Conservation (phyloP, 306 rosid species). For the Leucaena leucocephala region DNA sequence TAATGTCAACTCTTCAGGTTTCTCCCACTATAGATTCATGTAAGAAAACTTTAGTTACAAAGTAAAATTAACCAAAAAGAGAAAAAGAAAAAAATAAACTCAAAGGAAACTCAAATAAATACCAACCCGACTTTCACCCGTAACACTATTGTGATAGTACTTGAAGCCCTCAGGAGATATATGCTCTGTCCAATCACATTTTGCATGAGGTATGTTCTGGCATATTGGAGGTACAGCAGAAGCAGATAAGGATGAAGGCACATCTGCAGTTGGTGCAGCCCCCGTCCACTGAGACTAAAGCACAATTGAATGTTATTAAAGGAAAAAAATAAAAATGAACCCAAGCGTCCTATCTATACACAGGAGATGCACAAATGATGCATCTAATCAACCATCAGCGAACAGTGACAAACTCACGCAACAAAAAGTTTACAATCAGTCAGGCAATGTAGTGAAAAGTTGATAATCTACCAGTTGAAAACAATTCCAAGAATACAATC, state of each 20-base stretch:
- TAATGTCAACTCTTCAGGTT: conserved; percentile 71
- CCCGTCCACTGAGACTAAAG: conserved; percentile 72
- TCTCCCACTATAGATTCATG: conserved; percentile 82
- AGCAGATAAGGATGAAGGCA: conserved; percentile 62
- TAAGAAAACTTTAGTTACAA: conserved; percentile 34
- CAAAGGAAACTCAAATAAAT: conserved; percentile 32
- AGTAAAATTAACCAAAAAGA: background rate
- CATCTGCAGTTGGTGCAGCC: conserved; percentile 52
- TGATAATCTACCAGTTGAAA: conserved; percentile 3
- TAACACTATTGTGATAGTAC: conserved; percentile 76
- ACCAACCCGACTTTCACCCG: conserved; percentile 91
- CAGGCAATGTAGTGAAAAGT: background rate
- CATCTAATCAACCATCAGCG: conserved; percentile 23
- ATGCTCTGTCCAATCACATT: conserved; percentile 93
- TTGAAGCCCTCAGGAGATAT: conserved; percentile 91
- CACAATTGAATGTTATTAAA: conserved; percentile 22
- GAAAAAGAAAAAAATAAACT: background rate
- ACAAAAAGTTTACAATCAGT: conserved; percentile 22
- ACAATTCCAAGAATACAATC: conserved; percentile 19
- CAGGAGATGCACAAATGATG: conserved; percentile 7
- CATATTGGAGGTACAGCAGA: conserved; percentile 45
- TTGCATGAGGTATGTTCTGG: conserved; percentile 52
- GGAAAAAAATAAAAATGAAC: background rate
- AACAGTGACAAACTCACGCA: background rate
- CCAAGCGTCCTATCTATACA: conserved; percentile 10